Evolutionary conservation across 208 protist genomes (phyloP), one percentile per base, ranked within the genome.

Genomic region (Trypanosoma rangeli): DNA sequence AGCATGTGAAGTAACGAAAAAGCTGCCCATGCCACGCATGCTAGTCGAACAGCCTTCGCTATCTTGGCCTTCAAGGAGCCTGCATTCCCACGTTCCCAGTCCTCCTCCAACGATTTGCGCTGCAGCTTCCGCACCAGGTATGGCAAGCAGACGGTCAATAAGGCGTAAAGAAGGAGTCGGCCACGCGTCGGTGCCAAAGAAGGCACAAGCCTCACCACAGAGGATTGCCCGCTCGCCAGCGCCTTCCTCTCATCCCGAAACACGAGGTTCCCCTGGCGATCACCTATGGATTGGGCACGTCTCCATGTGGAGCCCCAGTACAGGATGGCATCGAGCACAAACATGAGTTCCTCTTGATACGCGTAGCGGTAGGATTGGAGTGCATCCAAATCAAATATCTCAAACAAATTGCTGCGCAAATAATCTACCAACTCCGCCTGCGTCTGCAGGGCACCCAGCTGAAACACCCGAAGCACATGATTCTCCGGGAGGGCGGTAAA

Each of bases 221-320:
- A 78, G 33, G 77, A 67, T 61, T 92, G 57, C 12, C 80, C 79
- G 26, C 80, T 68, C 31, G 70, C 72, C 53, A 54, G 53, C 42
- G 91, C 91, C 31, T 83, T 80, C 48, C 66, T 70, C 79, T 94
- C 89, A 72, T 94, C 84, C 12, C 92, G 85, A 42, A 95, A 54
- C 29, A 95, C 87, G 20, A 97, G 64, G 73, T 97, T 97, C 65
- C 90, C 83, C 53, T 95, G 67, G 9, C 87, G 81, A 70, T 97
- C 92, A 1, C 89, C 89, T 15, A 94, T 76, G 20, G 85, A 88
- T 69, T 94, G 87, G 0, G 79, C 85, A 44, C 74, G 71, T 26
- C 83, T 77, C 86, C 84, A 93, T 10, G 89, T 89, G 8, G 87
- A 92, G 22, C 84, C 77, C 26, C 76, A 81, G 72, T 92, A 97